Conservation (phyloP, 2,329 filamentous ascomycete species). For the Talaromyces sp. region DNA sequence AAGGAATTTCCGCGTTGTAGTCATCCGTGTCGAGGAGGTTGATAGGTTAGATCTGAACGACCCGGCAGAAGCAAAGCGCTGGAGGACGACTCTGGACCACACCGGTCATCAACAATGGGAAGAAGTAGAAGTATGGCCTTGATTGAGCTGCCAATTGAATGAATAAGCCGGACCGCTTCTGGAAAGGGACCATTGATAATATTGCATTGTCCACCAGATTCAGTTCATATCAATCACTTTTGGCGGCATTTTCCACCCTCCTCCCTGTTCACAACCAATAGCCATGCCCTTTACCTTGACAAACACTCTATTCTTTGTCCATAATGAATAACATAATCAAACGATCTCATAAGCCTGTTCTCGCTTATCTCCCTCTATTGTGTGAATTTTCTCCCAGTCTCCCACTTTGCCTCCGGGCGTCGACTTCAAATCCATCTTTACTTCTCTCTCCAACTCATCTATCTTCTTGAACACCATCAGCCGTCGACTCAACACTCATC, state of each 20-base stretch:
- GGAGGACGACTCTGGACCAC: conserved; percentile 63
- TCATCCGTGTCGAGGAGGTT: conserved; percentile 77
- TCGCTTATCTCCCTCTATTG: conserved; percentile 5
- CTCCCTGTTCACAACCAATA: conserved; percentile 1
- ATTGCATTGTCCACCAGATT: background rate
- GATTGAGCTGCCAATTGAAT: conserved; percentile 21
- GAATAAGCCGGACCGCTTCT: background rate
- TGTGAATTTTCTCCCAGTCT: background rate
- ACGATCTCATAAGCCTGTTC: background rate
- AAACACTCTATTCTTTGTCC: conserved; percentile 1
- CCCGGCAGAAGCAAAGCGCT: conserved; percentile 62
- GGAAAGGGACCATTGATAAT: background rate
- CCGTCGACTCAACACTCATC: background rate
- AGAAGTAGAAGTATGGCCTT: conserved; percentile 67
- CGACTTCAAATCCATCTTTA: background rate
- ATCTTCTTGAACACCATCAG: background rate
- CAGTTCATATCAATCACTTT: background rate
- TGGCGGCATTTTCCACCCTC: background rate
- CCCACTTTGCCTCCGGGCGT: background rate
- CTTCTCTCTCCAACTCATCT: conserved; percentile 1
- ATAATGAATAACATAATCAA: conserved; percentile 1
- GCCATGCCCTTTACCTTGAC: background rate
- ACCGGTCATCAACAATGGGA: conserved; percentile 59
- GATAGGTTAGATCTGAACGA: conserved; percentile 72
- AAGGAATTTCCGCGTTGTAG: conserved; percentile 78